phyloP scores from a whole-genome alignment of 2,329 filamentous ascomycete species.

The Geosmithia morbida region DNA sequence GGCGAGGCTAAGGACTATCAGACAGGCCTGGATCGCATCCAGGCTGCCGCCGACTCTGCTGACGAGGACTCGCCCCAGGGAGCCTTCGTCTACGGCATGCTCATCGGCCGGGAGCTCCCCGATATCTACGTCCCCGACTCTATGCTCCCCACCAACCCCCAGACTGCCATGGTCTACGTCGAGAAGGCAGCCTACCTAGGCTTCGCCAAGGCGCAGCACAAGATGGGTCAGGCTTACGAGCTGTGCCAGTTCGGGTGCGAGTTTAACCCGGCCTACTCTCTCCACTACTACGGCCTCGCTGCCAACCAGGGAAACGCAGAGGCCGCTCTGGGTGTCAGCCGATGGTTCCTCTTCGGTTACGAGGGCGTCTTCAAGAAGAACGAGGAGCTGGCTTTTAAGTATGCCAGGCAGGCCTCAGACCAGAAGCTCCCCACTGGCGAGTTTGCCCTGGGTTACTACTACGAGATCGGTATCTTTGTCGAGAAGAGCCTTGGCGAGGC shows the following conservation, averaged over 20 bases:
- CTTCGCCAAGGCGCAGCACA: slow-evolving; percentile 90
- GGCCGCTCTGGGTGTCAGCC: slow-evolving; percentile 89
- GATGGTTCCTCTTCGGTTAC: slow-evolving; percentile 96
- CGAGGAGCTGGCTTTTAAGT: slow-evolving; percentile 82
- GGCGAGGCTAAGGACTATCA: slow-evolving; percentile 72
- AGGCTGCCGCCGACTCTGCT: slow-evolving; percentile 66
- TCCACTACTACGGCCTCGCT: slow-evolving; percentile 92
- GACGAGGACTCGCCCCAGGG: slow-evolving; percentile 96
- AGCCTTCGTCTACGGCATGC: slow-evolving; percentile 91
- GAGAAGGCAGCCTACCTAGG: slow-evolving; percentile 94
- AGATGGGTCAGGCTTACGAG: slow-evolving; percentile 95
- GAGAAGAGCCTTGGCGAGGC: slow-evolving; percentile 73
- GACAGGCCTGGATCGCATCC: slow-evolving; percentile 69
- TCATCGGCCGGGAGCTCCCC: slow-evolving; percentile 79
- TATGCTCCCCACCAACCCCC: slow-evolving; percentile 57
- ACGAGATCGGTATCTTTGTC: slow-evolving; percentile 90
- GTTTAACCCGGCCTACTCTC: slow-evolving; percentile 80
- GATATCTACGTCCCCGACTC: slow-evolving; percentile 67
- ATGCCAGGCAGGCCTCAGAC: slow-evolving; percentile 74
- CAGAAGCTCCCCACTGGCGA: slow-evolving; percentile 78
- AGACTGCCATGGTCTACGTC: slow-evolving; percentile 69
- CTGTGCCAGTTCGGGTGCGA: slow-evolving; percentile 87
- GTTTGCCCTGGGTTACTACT: slow-evolving; percentile 94
- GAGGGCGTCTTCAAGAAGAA: slow-evolving; percentile 91
- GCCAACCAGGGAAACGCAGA: slow-evolving; percentile 86